phyloP scores from a whole-genome alignment of 768 basidiomycete genomes.

The Leccinellum luteum region DNA sequence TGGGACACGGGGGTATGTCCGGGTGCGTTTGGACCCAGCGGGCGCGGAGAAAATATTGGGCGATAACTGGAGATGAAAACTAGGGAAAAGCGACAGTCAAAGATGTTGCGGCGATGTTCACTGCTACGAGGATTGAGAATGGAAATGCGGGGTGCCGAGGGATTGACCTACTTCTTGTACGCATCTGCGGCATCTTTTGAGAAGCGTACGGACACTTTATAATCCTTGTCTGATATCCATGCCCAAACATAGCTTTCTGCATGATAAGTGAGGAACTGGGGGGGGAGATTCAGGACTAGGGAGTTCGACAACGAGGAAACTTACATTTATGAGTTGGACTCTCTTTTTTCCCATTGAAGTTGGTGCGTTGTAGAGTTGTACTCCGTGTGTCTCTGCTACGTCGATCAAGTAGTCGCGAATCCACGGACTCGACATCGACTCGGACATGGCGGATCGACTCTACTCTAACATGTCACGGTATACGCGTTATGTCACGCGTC shows the following conservation, averaged over 20 bases:
- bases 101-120: constrained; percentile 35
- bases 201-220: constrained; percentile 53
- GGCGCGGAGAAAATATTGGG: constrained; percentile 52
- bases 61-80: constrained; percentile 49
- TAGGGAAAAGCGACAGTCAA: constrained; percentile 45
- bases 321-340: constrained; percentile 59
- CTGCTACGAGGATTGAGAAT: constrained; percentile 18
- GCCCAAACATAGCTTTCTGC: constrained; percentile 58
- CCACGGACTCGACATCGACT: constrained; percentile 48
- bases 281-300: background rate
- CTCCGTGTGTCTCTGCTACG: constrained; percentile 52
- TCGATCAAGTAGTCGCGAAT: constrained; percentile 50
- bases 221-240: constrained; percentile 54
- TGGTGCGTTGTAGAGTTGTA: constrained; percentile 31
- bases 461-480: constrained; percentile 3
- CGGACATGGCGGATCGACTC: constrained; percentile 33
- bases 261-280: constrained; percentile 56
- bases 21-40: constrained; percentile 33
- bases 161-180: constrained; percentile 39
- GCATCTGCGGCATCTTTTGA: constrained; percentile 46
- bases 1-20: constrained; percentile 41
- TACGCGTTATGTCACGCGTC: constrained; percentile 21
- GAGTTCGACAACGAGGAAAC: background rate
- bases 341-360: constrained; percentile 41
- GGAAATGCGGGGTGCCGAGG: background rate